Conservation (phyloP, 1,139 yeast genomes). For the Suhomyces chickasaworum region DNA sequence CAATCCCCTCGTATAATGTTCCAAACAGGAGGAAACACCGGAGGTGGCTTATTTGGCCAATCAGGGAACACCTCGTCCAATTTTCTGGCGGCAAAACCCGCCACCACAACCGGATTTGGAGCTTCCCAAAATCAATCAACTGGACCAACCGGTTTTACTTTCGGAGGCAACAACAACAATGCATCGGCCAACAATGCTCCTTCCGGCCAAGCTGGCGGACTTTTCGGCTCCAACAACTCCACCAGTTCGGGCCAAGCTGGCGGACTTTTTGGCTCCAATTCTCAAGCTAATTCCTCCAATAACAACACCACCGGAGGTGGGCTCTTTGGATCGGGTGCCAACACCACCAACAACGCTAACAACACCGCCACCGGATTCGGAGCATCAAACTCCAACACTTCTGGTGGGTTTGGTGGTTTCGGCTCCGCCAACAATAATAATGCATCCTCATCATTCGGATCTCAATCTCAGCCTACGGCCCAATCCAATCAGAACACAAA, state of each 20-base stretch:
- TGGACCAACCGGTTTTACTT: slow-evolving; percentile 4
- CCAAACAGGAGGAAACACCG: slow-evolving; percentile 9
- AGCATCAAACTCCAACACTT: not conserved
- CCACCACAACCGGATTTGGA: slow-evolving; percentile 10
- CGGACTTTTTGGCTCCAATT: slow-evolving; percentile 9
- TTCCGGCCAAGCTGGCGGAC: slow-evolving; percentile 2
- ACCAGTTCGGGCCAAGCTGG: slow-evolving; percentile 6
- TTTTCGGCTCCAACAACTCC: slow-evolving; percentile 7
- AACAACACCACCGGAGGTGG: slow-evolving; percentile 13
- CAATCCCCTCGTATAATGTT: slow-evolving; percentile 8
- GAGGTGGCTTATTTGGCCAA: slow-evolving; percentile 13
- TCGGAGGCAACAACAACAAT: slow-evolving; percentile 8
- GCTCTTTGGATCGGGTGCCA: slow-evolving; percentile 15
- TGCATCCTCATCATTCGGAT: not conserved
- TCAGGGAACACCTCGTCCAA: slow-evolving; percentile 10
- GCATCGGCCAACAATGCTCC: slow-evolving; percentile 1
- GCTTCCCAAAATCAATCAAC: slow-evolving; percentile 4
- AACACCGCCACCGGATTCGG: not conserved
- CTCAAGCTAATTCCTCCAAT: not conserved
- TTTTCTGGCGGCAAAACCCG: slow-evolving; percentile 12
- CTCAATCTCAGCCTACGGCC: not conserved
- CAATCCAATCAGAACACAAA: not conserved
- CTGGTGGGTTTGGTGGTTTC: slow-evolving; percentile 7
- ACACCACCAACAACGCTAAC: slow-evolving; percentile 12
- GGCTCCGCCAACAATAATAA: slow-evolving; percentile 4